Conservation (phyloP, 352 stramenopile genomes). For the Phytopythium montanum region DNA sequence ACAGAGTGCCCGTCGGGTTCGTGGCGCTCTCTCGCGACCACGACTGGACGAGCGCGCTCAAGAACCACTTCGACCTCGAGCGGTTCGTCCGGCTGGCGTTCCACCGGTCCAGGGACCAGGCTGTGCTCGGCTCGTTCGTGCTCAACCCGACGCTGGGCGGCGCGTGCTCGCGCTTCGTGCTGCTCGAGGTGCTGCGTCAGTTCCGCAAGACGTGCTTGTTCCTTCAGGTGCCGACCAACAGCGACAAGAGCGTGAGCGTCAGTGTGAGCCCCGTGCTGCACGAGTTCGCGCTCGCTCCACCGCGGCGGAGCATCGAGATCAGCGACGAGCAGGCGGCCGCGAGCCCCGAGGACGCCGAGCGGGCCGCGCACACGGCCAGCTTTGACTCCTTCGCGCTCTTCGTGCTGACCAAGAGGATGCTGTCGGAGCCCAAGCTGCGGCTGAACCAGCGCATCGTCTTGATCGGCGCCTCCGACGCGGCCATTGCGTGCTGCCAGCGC, state of each 20-base stretch:
- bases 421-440: slow-evolving; percentile 84
- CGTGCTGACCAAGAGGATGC: slow-evolving; percentile 73
- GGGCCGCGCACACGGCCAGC: slow-evolving; percentile 9
- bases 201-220: slow-evolving; percentile 73
- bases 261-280: slow-evolving; percentile 37
- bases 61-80: slow-evolving; percentile 65
- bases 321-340: slow-evolving; percentile 39
- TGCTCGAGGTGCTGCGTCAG: slow-evolving; percentile 80
- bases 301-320: slow-evolving; percentile 41
- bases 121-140: slow-evolving; percentile 51
- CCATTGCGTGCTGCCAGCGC: slow-evolving; percentile 69
- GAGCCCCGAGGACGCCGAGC: slow-evolving; percentile 42
- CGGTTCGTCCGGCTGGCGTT: slow-evolving; percentile 55
- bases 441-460: slow-evolving; percentile 86
- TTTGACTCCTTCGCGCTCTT: slow-evolving; percentile 74
- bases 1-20: slow-evolving; percentile 34
- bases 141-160: slow-evolving; percentile 80
- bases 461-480: slow-evolving; percentile 78
- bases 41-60: slow-evolving; percentile 44
- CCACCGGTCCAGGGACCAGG: slow-evolving; percentile 71
- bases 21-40: slow-evolving; percentile 41
- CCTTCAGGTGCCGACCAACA: slow-evolving; percentile 30
- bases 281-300: slow-evolving; percentile 59
- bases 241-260: too few species aligned
- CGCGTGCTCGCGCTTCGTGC: slow-evolving; percentile 48